Percentiles rank a stretch among this genome's conserved stretches.
Evolutionary conservation across 169 alveolate species (phyloP).

Genomic region (Eimeria necatrix): DNA sequence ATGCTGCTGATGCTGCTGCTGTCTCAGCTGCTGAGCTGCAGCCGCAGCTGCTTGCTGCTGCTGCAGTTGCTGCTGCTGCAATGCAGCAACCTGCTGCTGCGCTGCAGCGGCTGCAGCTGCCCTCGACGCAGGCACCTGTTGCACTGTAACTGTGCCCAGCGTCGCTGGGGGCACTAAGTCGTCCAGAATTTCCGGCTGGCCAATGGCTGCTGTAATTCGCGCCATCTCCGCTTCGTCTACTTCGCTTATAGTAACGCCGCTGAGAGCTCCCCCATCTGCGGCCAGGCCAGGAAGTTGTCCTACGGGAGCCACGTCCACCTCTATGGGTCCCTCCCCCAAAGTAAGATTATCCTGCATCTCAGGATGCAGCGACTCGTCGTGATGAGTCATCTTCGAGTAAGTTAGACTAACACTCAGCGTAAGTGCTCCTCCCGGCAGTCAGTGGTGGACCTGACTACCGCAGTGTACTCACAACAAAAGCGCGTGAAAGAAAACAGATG

Average conservation of each 20-base stretch:
- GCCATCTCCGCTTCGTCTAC: constrained; percentile 74
- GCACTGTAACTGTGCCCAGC: constrained; percentile 74
- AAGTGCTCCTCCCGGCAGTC: constrained; percentile 13
- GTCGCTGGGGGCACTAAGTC: constrained; percentile 71
- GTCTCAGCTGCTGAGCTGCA: constrained; percentile 7
- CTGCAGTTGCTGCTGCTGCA: constrained; percentile 32
- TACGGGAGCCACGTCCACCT: constrained; percentile 71
- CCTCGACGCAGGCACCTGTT: constrained; percentile 69
- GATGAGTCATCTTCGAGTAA: constrained; percentile 19
- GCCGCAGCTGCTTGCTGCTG: constrained; percentile 4
- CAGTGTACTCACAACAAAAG: background rate
- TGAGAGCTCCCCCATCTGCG: constrained; percentile 75
- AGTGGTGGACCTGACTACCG: constrained; percentile 13
- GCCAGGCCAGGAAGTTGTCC: constrained; percentile 74
- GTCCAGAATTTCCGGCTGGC: constrained; percentile 58
- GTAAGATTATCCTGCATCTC: constrained; percentile 66
- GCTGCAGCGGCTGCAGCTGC: constrained; percentile 68
- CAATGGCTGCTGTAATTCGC: constrained; percentile 35
- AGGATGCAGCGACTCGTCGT: constrained; percentile 49
- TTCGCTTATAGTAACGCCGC: constrained; percentile 68
- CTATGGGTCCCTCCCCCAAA: constrained; percentile 75
- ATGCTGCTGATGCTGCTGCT: constrained; percentile 66
- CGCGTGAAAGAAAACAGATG: constrained; percentile 21
- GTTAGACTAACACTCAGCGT: constrained; percentile 42
- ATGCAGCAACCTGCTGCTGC: constrained; percentile 30